Conservation (phyloP, 2,329 filamentous ascomycete genomes). For the Cryphonectria naterciae region DNA sequence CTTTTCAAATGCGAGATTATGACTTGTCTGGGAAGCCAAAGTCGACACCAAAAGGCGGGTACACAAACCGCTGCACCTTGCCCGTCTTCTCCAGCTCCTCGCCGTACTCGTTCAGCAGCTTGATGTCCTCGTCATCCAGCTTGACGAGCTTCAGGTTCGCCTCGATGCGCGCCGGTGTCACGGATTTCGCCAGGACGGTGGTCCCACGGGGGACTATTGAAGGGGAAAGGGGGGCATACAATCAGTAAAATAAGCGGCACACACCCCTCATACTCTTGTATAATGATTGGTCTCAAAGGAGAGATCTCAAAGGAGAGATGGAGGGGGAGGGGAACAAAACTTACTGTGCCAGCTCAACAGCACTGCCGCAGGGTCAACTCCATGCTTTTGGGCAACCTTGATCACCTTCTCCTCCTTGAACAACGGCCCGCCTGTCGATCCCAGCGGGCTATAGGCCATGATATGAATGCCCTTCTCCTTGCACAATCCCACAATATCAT, state of each 20-base stretch:
- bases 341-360: conserved; percentile 74
- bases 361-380: conserved; percentile 63
- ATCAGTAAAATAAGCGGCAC: background rate
- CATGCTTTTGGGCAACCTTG: conserved; percentile 66
- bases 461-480: conserved; percentile 70
- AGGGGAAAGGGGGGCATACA: background rate
- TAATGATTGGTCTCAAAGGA: too few relatives aligned
- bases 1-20: conserved; percentile 1
- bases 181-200: conserved; percentile 75
- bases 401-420: conserved; percentile 66
- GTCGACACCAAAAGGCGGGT: conserved; percentile 69
- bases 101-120: conserved; percentile 59
- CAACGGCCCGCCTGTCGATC: conserved; percentile 66
- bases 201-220: conserved; percentile 65
- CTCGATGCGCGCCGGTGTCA: conserved; percentile 69
- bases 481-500: conserved; percentile 73
- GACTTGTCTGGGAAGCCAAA: conserved; percentile 75
- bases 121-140: conserved; percentile 66
- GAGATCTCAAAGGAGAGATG: too few relatives aligned
- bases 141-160: conserved; percentile 70
- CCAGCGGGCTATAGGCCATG: conserved; percentile 72
- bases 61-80: conserved; percentile 65
- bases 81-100: conserved; percentile 52
- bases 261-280: background rate
- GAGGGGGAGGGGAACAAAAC: conserved; percentile 34